These are phyloP conservation scores for Triticum turgidum DNA, from an alignment of 176 grass and related monocot genomes.

Conservation along the genomic window DNA sequence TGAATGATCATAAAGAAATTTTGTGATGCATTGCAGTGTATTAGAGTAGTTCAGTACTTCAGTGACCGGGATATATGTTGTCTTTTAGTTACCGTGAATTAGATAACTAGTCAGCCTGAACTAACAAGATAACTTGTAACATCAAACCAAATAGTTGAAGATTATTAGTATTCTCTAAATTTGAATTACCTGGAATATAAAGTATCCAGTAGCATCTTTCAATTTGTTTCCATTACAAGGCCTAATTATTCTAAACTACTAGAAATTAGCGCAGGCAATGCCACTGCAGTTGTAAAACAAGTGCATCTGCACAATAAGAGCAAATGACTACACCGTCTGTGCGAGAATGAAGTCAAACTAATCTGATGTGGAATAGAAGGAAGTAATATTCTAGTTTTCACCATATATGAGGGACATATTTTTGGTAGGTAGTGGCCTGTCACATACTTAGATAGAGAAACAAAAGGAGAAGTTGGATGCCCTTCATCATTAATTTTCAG, in stretches of 20 bases:
- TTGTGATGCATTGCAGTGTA: neutral
- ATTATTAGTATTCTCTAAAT: slow-evolving; percentile 6
- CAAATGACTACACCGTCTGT: neutral
- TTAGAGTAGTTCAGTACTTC: neutral
- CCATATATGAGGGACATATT: neutral
- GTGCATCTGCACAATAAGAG: neutral
- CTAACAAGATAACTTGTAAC: neutral
- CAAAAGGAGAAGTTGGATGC: neutral
- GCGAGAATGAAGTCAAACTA: neutral
- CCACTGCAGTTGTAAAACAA: neutral
- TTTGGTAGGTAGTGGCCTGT: neutral
- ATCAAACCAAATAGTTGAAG: neutral
- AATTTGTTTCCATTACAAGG: neutral
- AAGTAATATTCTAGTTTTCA: neutral
- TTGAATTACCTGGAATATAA: neutral
- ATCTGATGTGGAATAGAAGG: neutral
- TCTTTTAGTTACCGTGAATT: neutral
- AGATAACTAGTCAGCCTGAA: neutral
- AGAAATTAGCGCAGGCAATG: neutral
- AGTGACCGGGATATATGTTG: neutral
- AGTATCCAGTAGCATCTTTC: neutral
- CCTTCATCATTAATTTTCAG: slow-evolving; percentile 9
- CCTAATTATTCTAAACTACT: neutral
- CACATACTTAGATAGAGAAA: neutral
- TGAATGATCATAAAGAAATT: slow-evolving; percentile 11